Base-by-base conservation (phyloP, 1,284 basidiomycete genomes). In the Puccinia polysora region DNA sequence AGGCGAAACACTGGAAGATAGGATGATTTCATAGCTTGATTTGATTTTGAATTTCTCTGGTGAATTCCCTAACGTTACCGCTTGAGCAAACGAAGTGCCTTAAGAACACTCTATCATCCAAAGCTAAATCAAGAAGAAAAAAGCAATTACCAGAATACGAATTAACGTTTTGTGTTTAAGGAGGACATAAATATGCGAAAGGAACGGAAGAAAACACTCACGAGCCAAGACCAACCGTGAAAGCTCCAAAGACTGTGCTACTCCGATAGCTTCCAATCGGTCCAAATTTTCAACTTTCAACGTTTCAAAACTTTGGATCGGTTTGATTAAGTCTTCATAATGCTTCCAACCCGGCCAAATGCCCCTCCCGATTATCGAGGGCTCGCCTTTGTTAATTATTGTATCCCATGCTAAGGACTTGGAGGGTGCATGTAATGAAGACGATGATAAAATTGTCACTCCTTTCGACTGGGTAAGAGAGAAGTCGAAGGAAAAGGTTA, bases 21-120 rank as follows among this genome's bases (percentile, higher is more conserved):
- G n/a, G n/a, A n/a, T n/a, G n/a, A n/a, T 53, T 53, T 52, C 34
- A 68, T 23, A 68, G 20, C 20, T 38, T 55, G 30, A 43, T 47
- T 59, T 70, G 67, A 60, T 59, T 49, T 70, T 28, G 32, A 5
- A 70, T 70, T 52, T 70, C 67, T 47, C 67, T 49, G 36, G 53
- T 50, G 49, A 70, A 70, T 32, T 70, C 56, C 34, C 67, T 50
- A n/a, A 49, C 67, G 52, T 70, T 70, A 15, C 67, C 67, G 52
- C 49, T 62, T 12, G 67, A 70, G 32, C 53, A 20, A 36, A 62
- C 58, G 1, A 60, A 70, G 38, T 70, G 67, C 36, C 67, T 20
- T 25, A 70, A 34, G 28, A 70, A 70, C 5, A 59, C 67, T 50
- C 56, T 38, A 47, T 70, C 67, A 15, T 8, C 34, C 15, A 70